Conservation (phyloP, 2,329 filamentous ascomycete genomes). For the Trichophyton simii region DNA sequence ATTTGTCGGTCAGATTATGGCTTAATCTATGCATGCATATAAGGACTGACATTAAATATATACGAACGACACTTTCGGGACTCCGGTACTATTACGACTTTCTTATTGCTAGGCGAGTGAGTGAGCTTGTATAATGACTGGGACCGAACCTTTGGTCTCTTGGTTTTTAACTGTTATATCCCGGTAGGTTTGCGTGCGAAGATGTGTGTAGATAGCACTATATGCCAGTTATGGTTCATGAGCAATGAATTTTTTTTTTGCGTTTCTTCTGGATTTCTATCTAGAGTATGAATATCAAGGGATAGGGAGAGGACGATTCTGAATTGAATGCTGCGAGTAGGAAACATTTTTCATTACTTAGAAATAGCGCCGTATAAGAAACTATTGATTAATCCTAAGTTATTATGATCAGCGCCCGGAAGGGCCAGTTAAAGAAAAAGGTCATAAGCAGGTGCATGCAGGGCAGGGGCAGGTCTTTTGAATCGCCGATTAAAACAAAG, state of each 20-base stretch:
- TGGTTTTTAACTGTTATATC: neutral
- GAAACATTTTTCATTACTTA: too few relatives aligned
- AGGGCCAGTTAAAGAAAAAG: neutral
- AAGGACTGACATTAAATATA: neutral
- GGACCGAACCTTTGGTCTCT: neutral
- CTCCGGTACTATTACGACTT: neutral
- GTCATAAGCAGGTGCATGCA: neutral
- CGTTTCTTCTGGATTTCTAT: neutral
- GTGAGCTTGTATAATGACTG: neutral
- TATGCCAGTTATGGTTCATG: neutral
- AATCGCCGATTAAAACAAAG: neutral
- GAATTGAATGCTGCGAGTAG: too few relatives aligned
- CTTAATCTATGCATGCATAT: conserved; percentile 1
- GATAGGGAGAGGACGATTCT: too few relatives aligned
- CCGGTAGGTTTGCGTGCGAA: neutral
- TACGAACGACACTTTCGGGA: neutral
- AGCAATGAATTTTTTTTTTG: neutral
- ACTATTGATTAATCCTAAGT: too few relatives aligned
- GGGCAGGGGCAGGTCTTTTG: neutral
- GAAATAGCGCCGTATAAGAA: too few relatives aligned
- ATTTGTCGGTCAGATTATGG: conserved; percentile 6
- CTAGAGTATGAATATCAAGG: too few relatives aligned
- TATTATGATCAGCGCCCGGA: neutral
- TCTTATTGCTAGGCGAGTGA: neutral
- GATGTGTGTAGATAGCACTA: neutral